Conservation (phyloP, 495 filamentous ascomycete genomes). For the Bryoglossum gracile region DNA sequence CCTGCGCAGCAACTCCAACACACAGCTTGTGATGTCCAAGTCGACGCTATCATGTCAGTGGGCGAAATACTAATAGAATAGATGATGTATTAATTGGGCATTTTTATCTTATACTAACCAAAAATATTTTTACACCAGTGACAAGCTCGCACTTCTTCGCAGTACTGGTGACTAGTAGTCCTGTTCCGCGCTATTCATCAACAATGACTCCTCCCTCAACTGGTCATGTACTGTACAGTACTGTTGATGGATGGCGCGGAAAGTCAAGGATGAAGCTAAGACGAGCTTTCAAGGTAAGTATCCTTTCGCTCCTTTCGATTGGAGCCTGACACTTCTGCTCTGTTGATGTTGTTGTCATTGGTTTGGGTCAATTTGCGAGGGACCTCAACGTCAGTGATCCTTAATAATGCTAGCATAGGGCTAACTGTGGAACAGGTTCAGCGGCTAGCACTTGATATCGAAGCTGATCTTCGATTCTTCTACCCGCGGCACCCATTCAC, state of each 20-base stretch:
- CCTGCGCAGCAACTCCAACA: background rate
- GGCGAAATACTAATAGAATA: background rate
- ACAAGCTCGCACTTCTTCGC: too few relatives aligned
- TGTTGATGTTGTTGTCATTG: background rate
- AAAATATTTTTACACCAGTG: too few relatives aligned
- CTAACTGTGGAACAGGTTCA: slow-evolving; percentile 3
- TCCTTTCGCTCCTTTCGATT: background rate
- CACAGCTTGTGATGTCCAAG: too few relatives aligned
- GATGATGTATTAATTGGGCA: slow-evolving; percentile 2
- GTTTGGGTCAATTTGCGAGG: background rate
- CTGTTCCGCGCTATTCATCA: too few relatives aligned
- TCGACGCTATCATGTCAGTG: background rate
- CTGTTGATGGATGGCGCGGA: too few relatives aligned
- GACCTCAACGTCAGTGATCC: background rate
- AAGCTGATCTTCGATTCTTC: background rate
- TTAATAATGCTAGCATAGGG: background rate
- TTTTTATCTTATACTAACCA: background rate
- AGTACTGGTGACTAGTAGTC: too few relatives aligned
- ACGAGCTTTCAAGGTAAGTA: too few relatives aligned
- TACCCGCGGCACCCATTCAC: background rate
- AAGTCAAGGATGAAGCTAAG: too few relatives aligned
- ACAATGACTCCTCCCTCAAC: too few relatives aligned
- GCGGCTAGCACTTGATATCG: background rate
- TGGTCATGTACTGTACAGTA: too few relatives aligned
- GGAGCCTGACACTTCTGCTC: background rate